Conservation (phyloP, 345 rosid species). For the Syzygium aqueum region DNA sequence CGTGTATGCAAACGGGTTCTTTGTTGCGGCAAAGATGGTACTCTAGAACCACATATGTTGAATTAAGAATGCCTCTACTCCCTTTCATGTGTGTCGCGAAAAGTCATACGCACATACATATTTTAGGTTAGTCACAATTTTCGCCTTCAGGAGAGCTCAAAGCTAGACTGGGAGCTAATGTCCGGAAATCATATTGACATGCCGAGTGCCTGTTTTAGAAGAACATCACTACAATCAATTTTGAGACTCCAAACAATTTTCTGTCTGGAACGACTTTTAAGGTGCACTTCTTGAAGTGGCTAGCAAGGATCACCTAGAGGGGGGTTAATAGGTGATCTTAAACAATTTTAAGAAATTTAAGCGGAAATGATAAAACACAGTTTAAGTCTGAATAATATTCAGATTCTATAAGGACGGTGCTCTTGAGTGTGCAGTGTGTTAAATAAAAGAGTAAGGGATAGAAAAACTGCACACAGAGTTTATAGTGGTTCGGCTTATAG, state of each 20-base stretch:
- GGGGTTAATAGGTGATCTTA: no score
- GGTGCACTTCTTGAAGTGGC: background rate
- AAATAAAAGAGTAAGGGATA: no score
- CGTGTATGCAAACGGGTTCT: background rate
- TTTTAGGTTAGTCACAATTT: background rate
- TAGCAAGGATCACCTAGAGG: no score
- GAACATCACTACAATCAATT: background rate
- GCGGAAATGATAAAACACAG: no score
- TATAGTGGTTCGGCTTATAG: no score
- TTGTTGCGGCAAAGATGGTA: background rate
- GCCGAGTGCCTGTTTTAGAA: background rate
- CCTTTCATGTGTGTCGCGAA: background rate
- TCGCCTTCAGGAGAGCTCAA: background rate
- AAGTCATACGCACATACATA: background rate
- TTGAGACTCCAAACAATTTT: background rate
- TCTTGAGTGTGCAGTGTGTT: no score
- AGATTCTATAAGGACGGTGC: no score
- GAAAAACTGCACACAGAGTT: no score
- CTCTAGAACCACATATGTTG: background rate
- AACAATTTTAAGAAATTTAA: no score
- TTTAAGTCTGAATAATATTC: no score
- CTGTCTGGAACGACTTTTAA: background rate
- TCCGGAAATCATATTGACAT: background rate
- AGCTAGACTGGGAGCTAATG: background rate
- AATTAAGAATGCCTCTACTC: background rate